Evolutionary conservation across 2,329 filamentous ascomycete species (phyloP), one percentile per base, ranked within the genome.

Genomic region (Aspergillus pseudoglaucus): DNA sequence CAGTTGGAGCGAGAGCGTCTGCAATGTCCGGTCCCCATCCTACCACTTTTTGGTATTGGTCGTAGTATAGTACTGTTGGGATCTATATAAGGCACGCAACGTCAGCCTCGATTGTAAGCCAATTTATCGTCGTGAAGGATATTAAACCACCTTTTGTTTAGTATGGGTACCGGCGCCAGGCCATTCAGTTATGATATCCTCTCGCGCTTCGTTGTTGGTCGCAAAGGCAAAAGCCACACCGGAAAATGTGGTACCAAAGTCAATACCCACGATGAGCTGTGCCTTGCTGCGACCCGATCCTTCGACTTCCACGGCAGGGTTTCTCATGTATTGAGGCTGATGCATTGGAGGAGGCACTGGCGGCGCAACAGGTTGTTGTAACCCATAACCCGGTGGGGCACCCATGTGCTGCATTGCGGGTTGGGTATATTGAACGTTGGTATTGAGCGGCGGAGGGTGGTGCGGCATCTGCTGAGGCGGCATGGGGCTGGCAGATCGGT

Each of bases 121-220:
- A 18, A 15, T 9, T 18, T 20, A 7, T 12, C 15, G 10, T 12
- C 7, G 2, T 6, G 37, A 20, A 15, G 15, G 6, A 15, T 4
- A 35, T 18, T 18, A 14, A 25, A 38, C 53, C 52, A 95, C 91
- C 85, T 98, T 98, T 74, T 98, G 93, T 75, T 97, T 97, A 44
- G 93, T 95, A 69, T 95, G 91, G 48, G 93, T 96, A 58, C 93
- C 93, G 32, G 93, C 90, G 59, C 93, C 93, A 22, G 93, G 93
- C 93, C 93, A 98, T 74, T 98, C 93, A 54, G 91, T 94, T 61
- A 98, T 98, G 61, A 97, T 97, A 69, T 97, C 91, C 72, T 97
- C 93, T 69, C 95, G 94, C 51, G 90, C 90, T 71, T 96, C 90
- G 59, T 91, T 95, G 73, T 96, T 96, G 51, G 91, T 96, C 52